Evolutionary conservation across 176 grass and related monocot genomes (phyloP), one percentile per base, ranked within the genome.

Genomic region (Eleusine coracana): DNA sequence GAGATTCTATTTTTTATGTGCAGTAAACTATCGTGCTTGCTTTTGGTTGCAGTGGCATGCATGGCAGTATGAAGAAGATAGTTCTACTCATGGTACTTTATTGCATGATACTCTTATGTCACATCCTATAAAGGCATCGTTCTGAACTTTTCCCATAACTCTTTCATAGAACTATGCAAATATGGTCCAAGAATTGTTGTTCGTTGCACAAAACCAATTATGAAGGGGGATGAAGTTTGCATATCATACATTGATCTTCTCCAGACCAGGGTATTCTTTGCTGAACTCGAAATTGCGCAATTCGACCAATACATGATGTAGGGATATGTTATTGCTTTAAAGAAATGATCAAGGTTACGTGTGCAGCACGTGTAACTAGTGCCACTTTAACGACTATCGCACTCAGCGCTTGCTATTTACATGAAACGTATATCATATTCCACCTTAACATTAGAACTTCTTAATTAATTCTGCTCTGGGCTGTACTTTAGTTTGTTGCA

Each of bases 201-300:
- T 64, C 92, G 92, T 34, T 93, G 92, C 72, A 90, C 46, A 37
- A 94, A 89, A 77, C 81, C 86, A 89, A 93, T 95, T 83, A 83
- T 83, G 20, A 90, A 88, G 77, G 91, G 82, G 1, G 87, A 95
- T 75, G 90, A 98, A 82, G 76, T 98, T 83, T 98, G 80, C 80
- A 85, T 98, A 71, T 81, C 96, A 70, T 98, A 95, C 86, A 83
- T 90, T 55, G 96, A 93, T 84, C 73, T 95, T 70, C 89, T 93
- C 68, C 92, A 95, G 79, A 84, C 91, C 28, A 93, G 87, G 92
- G 96, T 94, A 91, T 75, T 64, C 60, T 6, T 62, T 84, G 38
- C 27, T 78, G 58, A 60, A 59, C 54, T 51, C 28, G 40, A n/a
- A 20, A 29, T 51, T 75, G 27, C 12, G 64, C 5, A 48, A 76